Evolutionary conservation across 2,329 filamentous ascomycete species (phyloP).

Genomic region (Cyclaneusma minus): DNA sequence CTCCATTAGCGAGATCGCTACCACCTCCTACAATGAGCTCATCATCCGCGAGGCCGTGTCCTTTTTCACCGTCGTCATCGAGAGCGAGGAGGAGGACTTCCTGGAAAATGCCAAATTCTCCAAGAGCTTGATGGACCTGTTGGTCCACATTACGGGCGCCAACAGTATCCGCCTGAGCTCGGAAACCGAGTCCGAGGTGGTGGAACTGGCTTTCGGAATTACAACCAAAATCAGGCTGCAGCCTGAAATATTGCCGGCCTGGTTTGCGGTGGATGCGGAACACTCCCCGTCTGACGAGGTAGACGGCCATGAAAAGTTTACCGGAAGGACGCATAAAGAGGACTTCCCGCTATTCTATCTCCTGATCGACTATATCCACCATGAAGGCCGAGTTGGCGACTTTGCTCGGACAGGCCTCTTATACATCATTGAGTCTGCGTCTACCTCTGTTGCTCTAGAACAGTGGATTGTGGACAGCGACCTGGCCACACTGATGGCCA

Average conservation of each 20-base stretch:
- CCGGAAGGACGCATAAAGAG: constrained; percentile 71
- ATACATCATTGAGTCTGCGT: constrained; percentile 90
- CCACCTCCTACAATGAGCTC: constrained; percentile 68
- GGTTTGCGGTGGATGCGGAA: constrained; percentile 54
- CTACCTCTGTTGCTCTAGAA: constrained; percentile 66
- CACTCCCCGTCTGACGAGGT: constrained; percentile 22
- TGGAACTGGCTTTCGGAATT: constrained; percentile 90
- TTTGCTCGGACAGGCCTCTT: constrained; percentile 88
- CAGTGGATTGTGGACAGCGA: constrained; percentile 97
- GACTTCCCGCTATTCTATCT: constrained; percentile 96
- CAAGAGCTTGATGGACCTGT: constrained; percentile 70
- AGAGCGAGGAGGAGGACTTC: constrained; percentile 93
- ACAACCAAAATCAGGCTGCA: constrained; percentile 90
- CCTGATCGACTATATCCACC: constrained; percentile 90
- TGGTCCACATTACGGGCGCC: constrained; percentile 61
- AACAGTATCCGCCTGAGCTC: constrained; percentile 59
- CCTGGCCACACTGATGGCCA: constrained; percentile 92
- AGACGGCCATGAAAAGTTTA: constrained; percentile 51
- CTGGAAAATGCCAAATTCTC: constrained; percentile 78
- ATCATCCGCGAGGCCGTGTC: constrained; percentile 73
- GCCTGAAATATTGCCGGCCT: constrained; percentile 72
- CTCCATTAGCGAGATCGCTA: constrained; percentile 76
- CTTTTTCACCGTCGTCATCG: constrained; percentile 82
- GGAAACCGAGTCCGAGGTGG: constrained; percentile 75
- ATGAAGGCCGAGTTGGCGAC: constrained; percentile 86